Base-by-base conservation (phyloP, 1,284 basidiomycete genomes). In the Trichosporon sp. region DNA sequence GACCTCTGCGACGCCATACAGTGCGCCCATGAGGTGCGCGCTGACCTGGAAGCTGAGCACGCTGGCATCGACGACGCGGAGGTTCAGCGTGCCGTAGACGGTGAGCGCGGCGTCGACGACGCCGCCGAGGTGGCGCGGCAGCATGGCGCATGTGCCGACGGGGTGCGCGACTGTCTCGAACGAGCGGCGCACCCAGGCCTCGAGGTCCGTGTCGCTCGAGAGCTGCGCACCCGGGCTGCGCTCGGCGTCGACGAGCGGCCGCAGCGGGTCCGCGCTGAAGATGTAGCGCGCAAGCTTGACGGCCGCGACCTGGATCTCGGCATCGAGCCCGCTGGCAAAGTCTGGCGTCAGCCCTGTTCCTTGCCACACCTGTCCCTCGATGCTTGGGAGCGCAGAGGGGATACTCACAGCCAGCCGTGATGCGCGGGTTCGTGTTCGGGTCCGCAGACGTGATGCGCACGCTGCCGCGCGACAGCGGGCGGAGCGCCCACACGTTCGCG, bases 1-100 rank as follows among this genome's bases (percentile, higher is more conserved):
- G 76, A 87, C 87, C 81, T 92, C 90, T 1, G 89, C 90, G 47
- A 91, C 81, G 27, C 89, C 91, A 76, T 90, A 92, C 2, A 87
- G 86, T 6, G 88, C 73, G 5, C 77, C 78, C 78, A 81, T 82
- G 65, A 81, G 71, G 70, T 84, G 83, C 1, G 83, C 80, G 9
- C 80, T 80, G n/a, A 84, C 68, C 44, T 84, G 80, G 9, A 85
- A 73, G 2, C 85, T 85, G 56, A 58, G 27, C 73, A 86, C 81
- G 2, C 82, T 84, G n/a, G 84, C 76, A 75, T 86, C 85, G 56
- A 84, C 79, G 53, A 83, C 79, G 42, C 82, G 74, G 18, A 87
- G 69, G 77, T 87, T 87, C 68, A 69, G 68, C 3, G 86, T 85
- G 34, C 89, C 89, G 78, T 90, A 89, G 8, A 91, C 89, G 74